These are phyloP conservation scores for Globisporangium megalacanthum DNA, from an alignment of 352 stramenopile species.

Conservation along the genomic window DNA sequence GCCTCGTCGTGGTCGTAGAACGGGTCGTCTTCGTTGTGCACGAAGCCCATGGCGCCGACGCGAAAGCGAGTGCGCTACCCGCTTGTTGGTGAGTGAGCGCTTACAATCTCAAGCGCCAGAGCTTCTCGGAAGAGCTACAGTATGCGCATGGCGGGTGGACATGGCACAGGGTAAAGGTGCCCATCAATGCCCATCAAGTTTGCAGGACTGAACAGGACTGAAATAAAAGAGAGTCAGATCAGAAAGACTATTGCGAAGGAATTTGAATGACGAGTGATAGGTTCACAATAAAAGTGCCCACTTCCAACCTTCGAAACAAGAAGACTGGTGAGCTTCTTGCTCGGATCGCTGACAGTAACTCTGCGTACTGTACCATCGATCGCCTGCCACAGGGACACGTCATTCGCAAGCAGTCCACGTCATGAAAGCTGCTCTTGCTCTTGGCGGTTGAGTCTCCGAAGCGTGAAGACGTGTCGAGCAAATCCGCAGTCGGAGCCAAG, in stretches of 20 bases:
- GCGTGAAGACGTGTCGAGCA: background rate
- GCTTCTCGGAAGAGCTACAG: background rate
- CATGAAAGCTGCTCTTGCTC: background rate
- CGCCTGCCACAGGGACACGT: background rate
- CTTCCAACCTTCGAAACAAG: no score
- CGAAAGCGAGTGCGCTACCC: background rate
- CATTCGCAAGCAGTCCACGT: background rate
- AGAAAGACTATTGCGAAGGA: no score
- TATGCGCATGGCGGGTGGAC: background rate
- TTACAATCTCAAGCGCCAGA: background rate
- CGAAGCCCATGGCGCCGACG: slow-evolving; percentile 1
- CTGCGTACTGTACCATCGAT: background rate
- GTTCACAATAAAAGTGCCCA: no score
- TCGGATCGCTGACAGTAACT: no score
- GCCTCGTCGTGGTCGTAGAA: slow-evolving; percentile 13
- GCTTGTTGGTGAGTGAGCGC: background rate
- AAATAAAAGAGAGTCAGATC: no score
- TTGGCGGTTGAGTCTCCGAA: background rate
- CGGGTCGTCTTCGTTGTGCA: slow-evolving; percentile 11
- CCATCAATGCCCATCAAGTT: no score
- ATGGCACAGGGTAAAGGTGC: background rate
- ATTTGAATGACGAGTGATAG: no score
- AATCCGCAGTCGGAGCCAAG: background rate
- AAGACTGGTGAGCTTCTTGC: no score
- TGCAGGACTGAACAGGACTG: background rate